phyloP scores from a whole-genome alignment of 208 protist species.

The Trichomonas vaginalis region DNA sequence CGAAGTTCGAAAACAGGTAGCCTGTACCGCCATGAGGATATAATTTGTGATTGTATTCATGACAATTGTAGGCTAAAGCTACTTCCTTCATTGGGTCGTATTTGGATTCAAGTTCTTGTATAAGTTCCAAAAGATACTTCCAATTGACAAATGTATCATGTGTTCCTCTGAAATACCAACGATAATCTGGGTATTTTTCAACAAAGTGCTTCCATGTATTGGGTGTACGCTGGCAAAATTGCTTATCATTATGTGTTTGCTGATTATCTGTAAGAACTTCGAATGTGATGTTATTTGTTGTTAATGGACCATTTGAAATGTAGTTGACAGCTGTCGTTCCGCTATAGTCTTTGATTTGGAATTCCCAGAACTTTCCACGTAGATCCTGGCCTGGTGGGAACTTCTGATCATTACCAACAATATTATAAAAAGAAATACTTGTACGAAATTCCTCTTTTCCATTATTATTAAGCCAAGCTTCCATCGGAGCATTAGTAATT shows the following conservation, averaged over 20 bases:
- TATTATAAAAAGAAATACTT: background rate
- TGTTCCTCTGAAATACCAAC: background rate
- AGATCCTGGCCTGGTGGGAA: background rate
- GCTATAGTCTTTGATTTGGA: background rate
- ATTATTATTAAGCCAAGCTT: background rate
- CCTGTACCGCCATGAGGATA: conserved; percentile 1
- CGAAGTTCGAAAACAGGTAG: background rate
- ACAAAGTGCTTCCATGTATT: background rate
- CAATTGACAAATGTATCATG: conserved; percentile 7
- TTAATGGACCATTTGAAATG: background rate
- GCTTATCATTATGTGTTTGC: background rate
- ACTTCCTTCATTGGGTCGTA: background rate
- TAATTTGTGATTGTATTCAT: background rate
- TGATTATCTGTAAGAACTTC: background rate
- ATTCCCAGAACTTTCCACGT: background rate
- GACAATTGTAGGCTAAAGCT: background rate
- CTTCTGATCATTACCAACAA: background rate
- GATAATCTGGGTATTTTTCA: background rate
- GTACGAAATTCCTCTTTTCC: background rate
- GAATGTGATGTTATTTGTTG: background rate
- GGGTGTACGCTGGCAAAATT: background rate
- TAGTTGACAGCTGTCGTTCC: background rate
- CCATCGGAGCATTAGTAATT: background rate
- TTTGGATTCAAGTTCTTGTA: background rate
- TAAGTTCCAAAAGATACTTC: background rate